Conservation (phyloP, 805 yeast species). For the Candida ovalis region DNA sequence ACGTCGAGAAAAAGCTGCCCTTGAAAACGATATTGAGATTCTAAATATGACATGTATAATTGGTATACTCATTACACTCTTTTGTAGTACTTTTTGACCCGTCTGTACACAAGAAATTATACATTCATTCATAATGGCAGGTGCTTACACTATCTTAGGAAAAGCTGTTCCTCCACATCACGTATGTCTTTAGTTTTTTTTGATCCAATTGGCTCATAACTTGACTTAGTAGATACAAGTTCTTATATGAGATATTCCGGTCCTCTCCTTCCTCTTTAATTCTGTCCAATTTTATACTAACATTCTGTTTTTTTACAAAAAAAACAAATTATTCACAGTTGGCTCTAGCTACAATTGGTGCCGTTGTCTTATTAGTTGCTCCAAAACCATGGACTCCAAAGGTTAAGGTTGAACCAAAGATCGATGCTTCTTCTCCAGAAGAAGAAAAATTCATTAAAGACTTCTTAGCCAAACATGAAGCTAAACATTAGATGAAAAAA, state of each 20-base stretch:
- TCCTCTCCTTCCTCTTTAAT: too few relatives aligned
- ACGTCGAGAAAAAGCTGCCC: too few relatives aligned
- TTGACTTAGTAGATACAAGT: too few relatives aligned
- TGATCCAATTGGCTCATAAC: background rate
- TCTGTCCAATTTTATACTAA: background rate
- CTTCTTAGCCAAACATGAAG: slow-evolving; percentile 49
- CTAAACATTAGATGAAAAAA: slow-evolving; percentile 21
- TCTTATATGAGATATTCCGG: too few relatives aligned
- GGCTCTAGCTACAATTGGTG: slow-evolving; percentile 76
- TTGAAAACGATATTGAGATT: too few relatives aligned
- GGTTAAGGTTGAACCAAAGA: slow-evolving; percentile 56
- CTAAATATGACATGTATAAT: too few relatives aligned
- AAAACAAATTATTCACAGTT: slow-evolving; percentile 34
- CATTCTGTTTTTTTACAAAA: background rate
- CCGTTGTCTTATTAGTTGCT: slow-evolving; percentile 55
- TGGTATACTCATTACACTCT: too few relatives aligned
- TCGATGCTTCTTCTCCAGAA: slow-evolving; percentile 77
- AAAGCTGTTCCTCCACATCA: slow-evolving; percentile 80
- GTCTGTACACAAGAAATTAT: background rate
- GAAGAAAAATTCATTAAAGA: slow-evolving; percentile 84
- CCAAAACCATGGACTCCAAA: slow-evolving; percentile 75
- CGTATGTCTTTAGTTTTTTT: slow-evolving; percentile 32
- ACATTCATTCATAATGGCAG: slow-evolving; percentile 52
- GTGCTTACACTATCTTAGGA: slow-evolving; percentile 82
- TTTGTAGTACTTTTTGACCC: too few relatives aligned